phyloP scores from a whole-genome alignment of 495 filamentous ascomycete genomes.

The Cercophora sp. region DNA sequence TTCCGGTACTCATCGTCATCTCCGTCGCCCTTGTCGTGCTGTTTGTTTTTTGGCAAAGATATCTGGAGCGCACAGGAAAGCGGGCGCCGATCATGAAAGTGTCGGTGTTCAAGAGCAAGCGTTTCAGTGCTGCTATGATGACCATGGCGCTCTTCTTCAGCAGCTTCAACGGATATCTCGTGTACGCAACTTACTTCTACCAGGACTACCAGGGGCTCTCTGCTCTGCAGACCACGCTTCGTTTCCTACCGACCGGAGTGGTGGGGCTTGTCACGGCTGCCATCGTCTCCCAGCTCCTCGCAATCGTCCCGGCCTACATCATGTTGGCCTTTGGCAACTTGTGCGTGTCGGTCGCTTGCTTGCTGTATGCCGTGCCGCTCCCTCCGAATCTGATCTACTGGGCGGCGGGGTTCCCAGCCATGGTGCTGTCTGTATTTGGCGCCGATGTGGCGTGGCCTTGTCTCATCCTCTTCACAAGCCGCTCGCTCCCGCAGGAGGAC shows the following conservation, averaged over 20 bases:
- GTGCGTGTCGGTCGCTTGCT: slow-evolving; percentile 42
- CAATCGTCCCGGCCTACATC: slow-evolving; percentile 47
- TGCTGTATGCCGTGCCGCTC: slow-evolving; percentile 57
- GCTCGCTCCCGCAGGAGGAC: slow-evolving; percentile 53
- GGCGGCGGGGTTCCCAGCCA: slow-evolving; percentile 56
- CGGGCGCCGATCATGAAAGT: slow-evolving; percentile 56
- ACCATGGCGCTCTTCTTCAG: slow-evolving; percentile 59
- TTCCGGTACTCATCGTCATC: slow-evolving; percentile 59
- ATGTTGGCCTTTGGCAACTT: slow-evolving; percentile 52
- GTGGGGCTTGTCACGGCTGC: slow-evolving; percentile 45
- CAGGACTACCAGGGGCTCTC: slow-evolving; percentile 55
- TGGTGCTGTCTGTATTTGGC: slow-evolving; percentile 55
- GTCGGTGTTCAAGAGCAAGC: slow-evolving; percentile 48
- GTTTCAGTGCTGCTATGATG: slow-evolving; percentile 55
- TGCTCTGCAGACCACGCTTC: slow-evolving; percentile 54
- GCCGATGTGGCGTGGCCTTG: slow-evolving; percentile 57
- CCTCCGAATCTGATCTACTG: slow-evolving; percentile 52
- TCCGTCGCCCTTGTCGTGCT: slow-evolving; percentile 53
- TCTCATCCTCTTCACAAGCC: slow-evolving; percentile 56
- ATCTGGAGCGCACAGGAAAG: slow-evolving; percentile 43
- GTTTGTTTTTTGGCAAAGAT: slow-evolving; percentile 64
- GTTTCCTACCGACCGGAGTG: slow-evolving; percentile 58
- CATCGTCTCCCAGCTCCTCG: slow-evolving; percentile 52
- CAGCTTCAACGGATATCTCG: slow-evolving; percentile 54
- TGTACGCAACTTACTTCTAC: slow-evolving; percentile 61